Evolutionary conservation across 352 stramenopile genomes (phyloP), one percentile per base, ranked within the genome.

Genomic region (Phytophthora agathidicida): DNA sequence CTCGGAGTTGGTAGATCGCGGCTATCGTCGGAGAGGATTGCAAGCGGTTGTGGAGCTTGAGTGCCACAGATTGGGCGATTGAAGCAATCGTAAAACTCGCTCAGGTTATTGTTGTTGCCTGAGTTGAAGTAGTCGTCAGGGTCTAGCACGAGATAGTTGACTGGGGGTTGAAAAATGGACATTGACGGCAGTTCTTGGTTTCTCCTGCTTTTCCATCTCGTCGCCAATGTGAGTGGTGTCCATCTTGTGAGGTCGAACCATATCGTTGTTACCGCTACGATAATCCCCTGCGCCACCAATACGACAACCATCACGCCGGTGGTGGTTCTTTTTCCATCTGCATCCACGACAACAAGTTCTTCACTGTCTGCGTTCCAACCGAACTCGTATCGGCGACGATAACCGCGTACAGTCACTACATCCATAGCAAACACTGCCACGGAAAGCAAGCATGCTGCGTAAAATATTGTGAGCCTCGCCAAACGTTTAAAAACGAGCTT

Each of bases 211-310:
- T 48, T 48, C 47, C 33, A 63, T n/a, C 10, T 32, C 10, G 14
- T 30, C n/a, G 36, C 54, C 17, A 37, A 60, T 8, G 2, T 32
- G 3, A 56, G 31, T 22, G 60, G 63, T 28, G 53, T 61, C 65
- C 65, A 74, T 8, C 60, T 42, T 28, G 65, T 55, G n/a, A 74
- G 31, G 14, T 74, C 54, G 35, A 70, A 44, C 65, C 65, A 74
- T 8, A 67, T 31, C n/a, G 56, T 42, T 13, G 35, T 41, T 10
- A 60, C 31, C 2, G 24, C n/a, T 7, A 60, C 53, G 9, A 74
- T 60, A 9, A 56, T 7, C 1, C 46, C 53, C 23, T 68, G 60
- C 6, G 47, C 23, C 4, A 38, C 14, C 2, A 74, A 23, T 1
- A 53, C 30, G 9, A 52, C 24, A 22, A 53, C 20, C 1, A 62